Evolutionary conservation across 495 filamentous ascomycete species (phyloP).

Genomic region (Neurospora sp.): DNA sequence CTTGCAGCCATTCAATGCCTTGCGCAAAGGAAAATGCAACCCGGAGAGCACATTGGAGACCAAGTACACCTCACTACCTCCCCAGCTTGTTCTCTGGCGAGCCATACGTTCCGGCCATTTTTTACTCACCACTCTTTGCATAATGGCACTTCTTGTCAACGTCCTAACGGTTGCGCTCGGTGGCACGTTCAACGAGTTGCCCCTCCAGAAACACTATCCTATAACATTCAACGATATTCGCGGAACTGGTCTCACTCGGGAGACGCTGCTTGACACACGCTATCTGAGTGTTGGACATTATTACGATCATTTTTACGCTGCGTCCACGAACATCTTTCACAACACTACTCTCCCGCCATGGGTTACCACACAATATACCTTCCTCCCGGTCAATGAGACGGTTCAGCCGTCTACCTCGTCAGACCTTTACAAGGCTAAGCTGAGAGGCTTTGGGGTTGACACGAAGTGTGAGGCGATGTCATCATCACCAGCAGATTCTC

Average conservation of each 20-base stretch:
- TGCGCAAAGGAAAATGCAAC: neutral
- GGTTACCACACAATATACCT: no score
- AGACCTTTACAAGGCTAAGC: no score
- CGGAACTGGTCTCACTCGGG: neutral
- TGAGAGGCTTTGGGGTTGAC: no score
- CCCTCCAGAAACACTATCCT: neutral
- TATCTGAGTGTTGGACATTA: no score
- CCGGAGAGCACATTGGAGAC: neutral
- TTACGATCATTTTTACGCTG: no score
- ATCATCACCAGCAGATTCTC: no score
- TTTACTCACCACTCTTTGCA: neutral
- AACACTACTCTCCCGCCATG: no score
- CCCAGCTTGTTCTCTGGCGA: neutral
- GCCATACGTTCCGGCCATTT: neutral
- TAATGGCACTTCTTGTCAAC: neutral
- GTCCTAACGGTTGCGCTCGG: neutral
- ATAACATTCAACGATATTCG: neutral
- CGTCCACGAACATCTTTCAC: no score
- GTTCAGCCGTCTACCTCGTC: no score
- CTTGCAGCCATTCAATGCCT: neutral
- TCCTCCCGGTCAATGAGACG: no score
- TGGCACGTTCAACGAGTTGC: neutral
- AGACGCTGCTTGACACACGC: no score
- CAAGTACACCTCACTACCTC: neutral
- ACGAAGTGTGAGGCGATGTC: no score